Evolutionary conservation across 1,284 basidiomycete genomes (phyloP), one percentile per base, ranked within the genome.

Genomic region (Trametes sp.): DNA sequence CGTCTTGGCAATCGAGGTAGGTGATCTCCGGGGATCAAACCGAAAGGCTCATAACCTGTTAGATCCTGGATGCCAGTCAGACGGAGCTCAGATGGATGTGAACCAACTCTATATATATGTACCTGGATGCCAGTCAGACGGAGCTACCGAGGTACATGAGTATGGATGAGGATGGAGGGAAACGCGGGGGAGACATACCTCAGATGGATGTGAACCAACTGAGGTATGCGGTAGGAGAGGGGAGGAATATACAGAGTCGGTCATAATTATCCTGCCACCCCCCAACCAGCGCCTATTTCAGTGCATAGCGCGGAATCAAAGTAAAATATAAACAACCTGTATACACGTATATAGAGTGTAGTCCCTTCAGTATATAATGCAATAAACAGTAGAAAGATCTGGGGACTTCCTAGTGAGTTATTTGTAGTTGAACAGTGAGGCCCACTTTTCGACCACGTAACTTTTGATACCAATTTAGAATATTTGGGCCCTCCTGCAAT

Each of bases 1-100:
- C 16, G n/a, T 14, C 38, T 10, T 26, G 21, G 42, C 16, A 23
- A 19, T 16, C 49, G n/a, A 51, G 28, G 46, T n/a, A 13, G 31
- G 28, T 35, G 49, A 35, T 51, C 49, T 7, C 5, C 49, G 49
- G 31, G 49, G 49, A 51, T 51, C 49, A 51, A 35, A n/a, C 29
- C 16, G 9, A 21, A 14, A 23, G 31, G 49, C 49, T 51, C 49
- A 51, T 51, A 51, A 51, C 49, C 49, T 41, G 38, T 41, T 41
- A 41, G 38, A 41, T 19, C 38, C 38, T 41, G n/a, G 38, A 41
- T 19, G n/a, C 38, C 7, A 19, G 38, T 41, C 38, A 41, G 38
- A n/a, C 16, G 19, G 16, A 19, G n/a, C 38, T 41, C 38, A 41
- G 38, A 41, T 19, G 38, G 38, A 14, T 14, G 11, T 10, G 35